phyloP scores from a whole-genome alignment of 2,329 filamentous ascomycete species.

The Aspergillus transmontanensis region DNA sequence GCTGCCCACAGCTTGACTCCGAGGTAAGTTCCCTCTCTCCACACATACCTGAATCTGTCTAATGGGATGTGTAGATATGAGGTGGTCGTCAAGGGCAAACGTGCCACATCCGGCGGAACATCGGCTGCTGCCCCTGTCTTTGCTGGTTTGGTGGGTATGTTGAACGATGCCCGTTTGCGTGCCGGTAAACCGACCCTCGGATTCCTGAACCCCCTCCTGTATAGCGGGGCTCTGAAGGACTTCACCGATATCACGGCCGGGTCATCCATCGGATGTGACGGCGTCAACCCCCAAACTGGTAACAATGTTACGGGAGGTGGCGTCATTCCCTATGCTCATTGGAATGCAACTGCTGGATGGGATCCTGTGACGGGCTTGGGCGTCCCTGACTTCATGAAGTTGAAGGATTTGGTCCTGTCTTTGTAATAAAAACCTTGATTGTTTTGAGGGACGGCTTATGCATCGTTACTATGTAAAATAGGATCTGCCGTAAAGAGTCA shows the following conservation, averaged over 20 bases:
- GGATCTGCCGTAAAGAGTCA: not conserved
- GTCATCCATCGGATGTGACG: slow-evolving; percentile 36
- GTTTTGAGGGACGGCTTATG: not conserved
- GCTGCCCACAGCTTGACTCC: slow-evolving; percentile 57
- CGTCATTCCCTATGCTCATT: slow-evolving; percentile 28
- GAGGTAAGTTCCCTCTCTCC: slow-evolving; percentile 45
- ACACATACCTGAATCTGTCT: not conserved
- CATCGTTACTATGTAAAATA: not conserved
- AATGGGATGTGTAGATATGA: not conserved
- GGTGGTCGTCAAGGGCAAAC: not conserved
- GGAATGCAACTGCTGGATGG: slow-evolving; percentile 41
- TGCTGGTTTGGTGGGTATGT: not conserved
- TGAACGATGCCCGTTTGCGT: not conserved
- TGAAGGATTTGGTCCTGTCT: not conserved
- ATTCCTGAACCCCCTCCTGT: slow-evolving; percentile 61
- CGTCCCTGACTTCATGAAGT: slow-evolving; percentile 23
- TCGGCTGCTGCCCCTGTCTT: not conserved
- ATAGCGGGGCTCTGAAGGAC: slow-evolving; percentile 49
- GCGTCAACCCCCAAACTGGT: slow-evolving; percentile 32
- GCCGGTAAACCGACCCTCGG: slow-evolving; percentile 54
- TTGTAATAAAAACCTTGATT: not conserved
- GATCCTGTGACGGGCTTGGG: slow-evolving; percentile 46
- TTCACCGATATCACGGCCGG: slow-evolving; percentile 51
- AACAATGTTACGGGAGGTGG: slow-evolving; percentile 21
- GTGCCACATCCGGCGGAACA: not conserved